These are phyloP conservation scores for Gossypium mustelinum DNA, from an alignment of 345 rosid genomes.

Conservation along the genomic window DNA sequence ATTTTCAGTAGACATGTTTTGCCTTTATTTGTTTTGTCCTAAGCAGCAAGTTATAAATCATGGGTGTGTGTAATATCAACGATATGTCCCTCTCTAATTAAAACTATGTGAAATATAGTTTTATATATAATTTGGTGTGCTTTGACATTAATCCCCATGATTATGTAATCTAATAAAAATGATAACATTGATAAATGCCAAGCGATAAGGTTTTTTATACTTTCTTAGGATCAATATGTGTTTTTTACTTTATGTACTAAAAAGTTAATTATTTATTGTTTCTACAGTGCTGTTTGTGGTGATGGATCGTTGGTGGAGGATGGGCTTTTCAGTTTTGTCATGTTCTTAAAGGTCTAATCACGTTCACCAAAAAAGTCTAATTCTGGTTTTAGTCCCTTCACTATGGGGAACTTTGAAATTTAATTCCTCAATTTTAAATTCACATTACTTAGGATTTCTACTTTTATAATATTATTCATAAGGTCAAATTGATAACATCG, in stretches of 20 bases:
- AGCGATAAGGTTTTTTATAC: slow-evolving; percentile 30
- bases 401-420: no score
- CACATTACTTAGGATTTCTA: no score
- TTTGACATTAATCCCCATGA: neutral
- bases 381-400: no score
- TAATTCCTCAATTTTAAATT: no score
- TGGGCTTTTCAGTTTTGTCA: slow-evolving; percentile 14
- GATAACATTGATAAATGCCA: slow-evolving; percentile 21
- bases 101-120: neutral
- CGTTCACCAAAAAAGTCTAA: no score
- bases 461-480: no score
- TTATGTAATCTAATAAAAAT: neutral
- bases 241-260: neutral
- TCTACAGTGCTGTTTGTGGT: neutral
- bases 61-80: neutral
- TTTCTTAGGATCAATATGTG: neutral
- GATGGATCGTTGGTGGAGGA: neutral
- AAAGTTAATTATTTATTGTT: neutral
- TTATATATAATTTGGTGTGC: neutral
- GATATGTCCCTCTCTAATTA: neutral
- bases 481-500: no score
- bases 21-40: neutral
- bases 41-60: neutral
- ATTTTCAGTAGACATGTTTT: neutral
- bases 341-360: neutral